Evolutionary conservation across 2,329 filamentous ascomycete genomes (phyloP).

Genomic region (Cryphonectria japonica): DNA sequence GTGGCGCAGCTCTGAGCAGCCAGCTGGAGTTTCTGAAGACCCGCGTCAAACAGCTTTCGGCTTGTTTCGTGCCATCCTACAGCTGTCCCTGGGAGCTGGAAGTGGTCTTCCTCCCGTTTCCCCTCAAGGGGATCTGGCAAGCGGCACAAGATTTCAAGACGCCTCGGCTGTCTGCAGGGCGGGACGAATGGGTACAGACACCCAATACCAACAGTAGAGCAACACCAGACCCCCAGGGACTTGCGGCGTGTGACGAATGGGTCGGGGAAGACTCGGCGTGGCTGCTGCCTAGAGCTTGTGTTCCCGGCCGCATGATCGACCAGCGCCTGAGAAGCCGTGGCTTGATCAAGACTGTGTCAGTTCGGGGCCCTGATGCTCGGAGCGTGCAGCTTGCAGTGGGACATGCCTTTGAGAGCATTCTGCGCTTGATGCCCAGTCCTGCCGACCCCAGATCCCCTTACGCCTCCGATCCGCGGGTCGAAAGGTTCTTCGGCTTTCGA

Average conservation of each 20-base stretch:
- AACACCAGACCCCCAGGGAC: constrained; percentile 46
- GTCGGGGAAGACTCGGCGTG: constrained; percentile 57
- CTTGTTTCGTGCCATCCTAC: constrained; percentile 61
- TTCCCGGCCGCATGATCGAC: constrained; percentile 64
- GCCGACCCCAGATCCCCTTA: constrained; percentile 38
- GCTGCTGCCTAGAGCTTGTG: constrained; percentile 71
- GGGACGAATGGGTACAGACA: constrained; percentile 60
- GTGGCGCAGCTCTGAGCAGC: constrained; percentile 52
- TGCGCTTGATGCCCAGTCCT: constrained; percentile 48
- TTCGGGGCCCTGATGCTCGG: constrained; percentile 66
- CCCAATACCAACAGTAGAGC: constrained; percentile 52
- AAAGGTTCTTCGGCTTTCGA: constrained; percentile 62
- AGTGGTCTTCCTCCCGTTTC: constrained; percentile 75
- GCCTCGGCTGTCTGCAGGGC: constrained; percentile 37
- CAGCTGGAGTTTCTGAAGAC: constrained; percentile 56
- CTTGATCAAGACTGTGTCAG: constrained; percentile 65
- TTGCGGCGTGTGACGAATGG: constrained; percentile 54
- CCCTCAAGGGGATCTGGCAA: constrained; percentile 60
- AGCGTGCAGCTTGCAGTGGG: constrained; percentile 69
- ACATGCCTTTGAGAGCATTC: constrained; percentile 62
- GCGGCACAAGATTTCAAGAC: constrained; percentile 52
- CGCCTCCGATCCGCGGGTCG: constrained; percentile 40
- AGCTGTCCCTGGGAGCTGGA: constrained; percentile 73
- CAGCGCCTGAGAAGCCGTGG: constrained; percentile 76
- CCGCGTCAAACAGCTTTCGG: constrained; percentile 60